These are phyloP conservation scores for Tricladium varicosporioides DNA, from an alignment of 2,329 filamentous ascomycete genomes.

Conservation along the genomic window DNA sequence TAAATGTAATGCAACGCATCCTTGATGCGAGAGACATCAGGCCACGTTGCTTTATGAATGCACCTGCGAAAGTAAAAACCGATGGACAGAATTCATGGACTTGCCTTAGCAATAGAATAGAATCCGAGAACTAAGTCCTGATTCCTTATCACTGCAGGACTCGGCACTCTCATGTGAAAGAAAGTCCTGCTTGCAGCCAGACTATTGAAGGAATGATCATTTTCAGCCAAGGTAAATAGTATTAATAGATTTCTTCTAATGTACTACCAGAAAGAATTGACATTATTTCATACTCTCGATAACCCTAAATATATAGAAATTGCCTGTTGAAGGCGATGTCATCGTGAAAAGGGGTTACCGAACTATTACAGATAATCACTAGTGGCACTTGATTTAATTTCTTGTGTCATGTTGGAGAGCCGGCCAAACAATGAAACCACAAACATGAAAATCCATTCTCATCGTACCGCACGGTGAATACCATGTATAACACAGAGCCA, in stretches of 20 bases:
- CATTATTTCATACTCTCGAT: too few relatives aligned
- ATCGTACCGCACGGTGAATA: background rate
- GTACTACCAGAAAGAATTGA: background rate
- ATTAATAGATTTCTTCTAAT: background rate
- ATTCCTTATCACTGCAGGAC: too few relatives aligned
- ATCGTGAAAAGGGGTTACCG: background rate
- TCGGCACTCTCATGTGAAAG: too few relatives aligned
- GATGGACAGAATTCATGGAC: too few relatives aligned
- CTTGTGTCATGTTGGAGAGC: background rate
- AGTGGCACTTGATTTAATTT: background rate
- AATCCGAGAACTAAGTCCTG: too few relatives aligned
- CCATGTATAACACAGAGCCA: background rate
- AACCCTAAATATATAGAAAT: background rate
- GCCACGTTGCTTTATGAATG: too few relatives aligned
- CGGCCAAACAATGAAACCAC: background rate
- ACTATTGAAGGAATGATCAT: too few relatives aligned
- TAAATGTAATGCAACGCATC: background rate
- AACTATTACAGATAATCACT: background rate
- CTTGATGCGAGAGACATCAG: too few relatives aligned
- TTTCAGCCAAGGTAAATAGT: too few relatives aligned
- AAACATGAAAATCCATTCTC: background rate
- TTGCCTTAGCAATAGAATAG: too few relatives aligned
- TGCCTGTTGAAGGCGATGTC: background rate
- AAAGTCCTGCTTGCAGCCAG: too few relatives aligned
- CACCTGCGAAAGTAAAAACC: too few relatives aligned